phyloP scores from a whole-genome alignment of 2,329 filamentous ascomycete species.

The Aspergillus japonicus region DNA sequence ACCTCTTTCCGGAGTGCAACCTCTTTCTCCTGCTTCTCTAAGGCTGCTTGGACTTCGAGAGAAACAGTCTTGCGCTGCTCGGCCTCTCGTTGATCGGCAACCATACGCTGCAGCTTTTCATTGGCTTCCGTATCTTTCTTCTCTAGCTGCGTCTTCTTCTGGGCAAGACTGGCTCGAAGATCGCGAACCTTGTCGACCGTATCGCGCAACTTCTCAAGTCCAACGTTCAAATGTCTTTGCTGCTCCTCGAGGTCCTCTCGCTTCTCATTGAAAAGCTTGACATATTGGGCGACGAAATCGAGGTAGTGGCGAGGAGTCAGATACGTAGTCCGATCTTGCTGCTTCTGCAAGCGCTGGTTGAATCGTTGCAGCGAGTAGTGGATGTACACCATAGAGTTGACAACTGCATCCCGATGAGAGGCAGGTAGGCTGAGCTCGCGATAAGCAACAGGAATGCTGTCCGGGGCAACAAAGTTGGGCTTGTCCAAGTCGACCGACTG shows the following conservation, averaged over 20 bases:
- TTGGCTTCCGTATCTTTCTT: conserved; percentile 94
- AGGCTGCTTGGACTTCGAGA: conserved; percentile 78
- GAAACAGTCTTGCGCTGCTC: conserved; percentile 87
- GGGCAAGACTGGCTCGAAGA: conserved; percentile 81
- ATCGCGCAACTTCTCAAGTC: conserved; percentile 93
- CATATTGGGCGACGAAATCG: conserved; percentile 97
- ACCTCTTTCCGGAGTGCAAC: conserved; percentile 80
- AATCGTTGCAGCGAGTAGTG: conserved; percentile 91
- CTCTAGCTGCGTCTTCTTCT: conserved; percentile 92
- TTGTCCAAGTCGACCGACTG: conserved; percentile 94
- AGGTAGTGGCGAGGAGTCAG: conserved; percentile 95
- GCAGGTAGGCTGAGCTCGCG: conserved; percentile 80
- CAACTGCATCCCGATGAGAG: conserved; percentile 83
- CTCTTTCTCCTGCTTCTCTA: conserved; percentile 86
- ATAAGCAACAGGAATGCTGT: conserved; percentile 91
- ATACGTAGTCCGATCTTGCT: conserved; percentile 89
- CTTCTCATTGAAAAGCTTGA: conserved; percentile 96
- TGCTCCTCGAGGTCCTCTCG: conserved; percentile 98
- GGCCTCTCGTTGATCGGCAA: conserved; percentile 90
- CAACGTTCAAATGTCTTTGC: conserved; percentile 95
- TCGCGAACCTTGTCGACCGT: conserved; percentile 97
- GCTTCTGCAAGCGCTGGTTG: conserved; percentile 82
- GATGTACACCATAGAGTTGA: conserved; percentile 99
- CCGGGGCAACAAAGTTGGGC: conserved; percentile 77
- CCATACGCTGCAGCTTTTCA: conserved; percentile 95